Evolutionary conservation across 2,329 filamentous ascomycete species (phyloP).

Genomic region (Cyclaneusma minus): DNA sequence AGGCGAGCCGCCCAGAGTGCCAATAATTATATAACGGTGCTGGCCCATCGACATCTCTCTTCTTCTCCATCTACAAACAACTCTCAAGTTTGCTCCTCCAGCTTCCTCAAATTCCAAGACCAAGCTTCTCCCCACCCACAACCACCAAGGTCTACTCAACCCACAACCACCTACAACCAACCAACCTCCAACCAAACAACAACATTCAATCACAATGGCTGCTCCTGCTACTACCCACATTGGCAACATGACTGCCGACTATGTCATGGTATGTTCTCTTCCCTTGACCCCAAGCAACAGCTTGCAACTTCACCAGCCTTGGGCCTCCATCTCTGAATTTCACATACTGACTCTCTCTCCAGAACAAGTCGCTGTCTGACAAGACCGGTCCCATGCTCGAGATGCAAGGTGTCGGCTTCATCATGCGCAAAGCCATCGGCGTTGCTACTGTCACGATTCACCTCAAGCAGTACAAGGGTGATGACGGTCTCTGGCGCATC

Average conservation of each 20-base stretch:
- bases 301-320: not conserved
- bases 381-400: slow-evolving; percentile 50
- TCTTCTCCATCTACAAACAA: too few species aligned
- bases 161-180: too few species aligned
- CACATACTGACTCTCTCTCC: slow-evolving; percentile 5
- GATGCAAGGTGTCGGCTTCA: slow-evolving; percentile 57
- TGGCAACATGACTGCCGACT: slow-evolving; percentile 53
- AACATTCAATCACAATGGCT: too few species aligned
- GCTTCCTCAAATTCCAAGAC: too few species aligned
- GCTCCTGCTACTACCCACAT: slow-evolving; percentile 52
- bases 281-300: not conserved
- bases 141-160: slow-evolving; percentile 5
- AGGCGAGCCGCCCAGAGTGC: too few species aligned
- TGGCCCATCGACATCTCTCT: too few species aligned
- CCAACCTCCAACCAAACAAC: too few species aligned
- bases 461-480: slow-evolving; percentile 36
- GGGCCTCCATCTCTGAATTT: slow-evolving; percentile 2
- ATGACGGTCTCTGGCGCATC: slow-evolving; percentile 39
- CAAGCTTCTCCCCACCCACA: slow-evolving; percentile 15
- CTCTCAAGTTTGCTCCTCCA: too few species aligned
- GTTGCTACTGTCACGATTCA: slow-evolving; percentile 53
- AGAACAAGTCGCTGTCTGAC: slow-evolving; percentile 67
- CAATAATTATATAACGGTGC: too few species aligned
- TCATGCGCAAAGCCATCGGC: slow-evolving; percentile 57
- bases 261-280: slow-evolving; percentile 42